phyloP scores from a whole-genome alignment of 495 filamentous ascomycete genomes.

The Hypoxylon crocopeplum region DNA sequence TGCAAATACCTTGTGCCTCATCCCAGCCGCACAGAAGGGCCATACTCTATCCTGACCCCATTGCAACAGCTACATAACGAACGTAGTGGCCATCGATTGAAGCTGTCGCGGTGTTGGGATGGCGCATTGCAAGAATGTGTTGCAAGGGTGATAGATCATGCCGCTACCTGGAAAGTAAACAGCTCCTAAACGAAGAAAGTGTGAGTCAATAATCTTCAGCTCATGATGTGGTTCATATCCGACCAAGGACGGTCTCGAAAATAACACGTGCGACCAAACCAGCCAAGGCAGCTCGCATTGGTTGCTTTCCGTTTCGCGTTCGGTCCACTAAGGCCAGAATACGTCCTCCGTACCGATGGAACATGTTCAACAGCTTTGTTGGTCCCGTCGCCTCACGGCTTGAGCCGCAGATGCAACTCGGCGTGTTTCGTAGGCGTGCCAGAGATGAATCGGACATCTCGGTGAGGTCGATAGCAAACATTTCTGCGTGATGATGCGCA shows the following conservation, averaged over 20 bases:
- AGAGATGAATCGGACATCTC: slow-evolving; percentile 10
- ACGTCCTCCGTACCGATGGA: slow-evolving; percentile 15
- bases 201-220: slow-evolving; percentile 28
- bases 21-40: too few species aligned
- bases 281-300: slow-evolving; percentile 34
- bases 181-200: slow-evolving; percentile 35
- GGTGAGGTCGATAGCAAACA: not conserved
- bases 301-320: slow-evolving; percentile 12
- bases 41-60: too few species aligned
- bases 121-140: slow-evolving; percentile 27
- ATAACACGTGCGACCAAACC: slow-evolving; percentile 1
- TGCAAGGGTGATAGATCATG: slow-evolving; percentile 29
- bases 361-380: slow-evolving; percentile 39
- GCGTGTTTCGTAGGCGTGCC: slow-evolving; percentile 13
- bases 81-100: slow-evolving; percentile 15
- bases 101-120: slow-evolving; percentile 11
- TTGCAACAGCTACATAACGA: slow-evolving; percentile 21
- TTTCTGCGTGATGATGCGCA: slow-evolving; percentile 8
- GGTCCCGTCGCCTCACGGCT: slow-evolving; percentile 15
- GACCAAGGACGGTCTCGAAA: not conserved
- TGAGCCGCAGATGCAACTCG: slow-evolving; percentile 8
- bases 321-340: slow-evolving; percentile 28
- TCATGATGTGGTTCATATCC: slow-evolving; percentile 1
- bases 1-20: too few species aligned
- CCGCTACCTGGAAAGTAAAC: slow-evolving; percentile 37